Evolutionary conservation across 2,329 filamentous ascomycete species (phyloP), one percentile per base, ranked within the genome.

Genomic region (Colletotrichum kahawae): DNA sequence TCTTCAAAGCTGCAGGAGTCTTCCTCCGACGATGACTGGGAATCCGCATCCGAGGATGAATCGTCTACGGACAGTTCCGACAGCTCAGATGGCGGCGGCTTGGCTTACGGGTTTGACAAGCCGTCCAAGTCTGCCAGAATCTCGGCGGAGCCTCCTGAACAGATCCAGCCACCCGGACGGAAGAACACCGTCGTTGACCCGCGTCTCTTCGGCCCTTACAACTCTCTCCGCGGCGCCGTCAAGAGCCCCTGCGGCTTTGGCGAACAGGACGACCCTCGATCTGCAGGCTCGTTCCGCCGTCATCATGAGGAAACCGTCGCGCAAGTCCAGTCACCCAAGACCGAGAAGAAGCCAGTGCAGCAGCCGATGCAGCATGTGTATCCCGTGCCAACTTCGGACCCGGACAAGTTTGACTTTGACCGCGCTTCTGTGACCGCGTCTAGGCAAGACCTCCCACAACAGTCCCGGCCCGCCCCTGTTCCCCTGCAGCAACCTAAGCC

Each of bases 401-500:
- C 92, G 8, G 87, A 84, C 24, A 87, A 85, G 31, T 93, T 93
- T 78, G 92, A 95, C 77, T 90, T 88, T 64, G 85, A 83, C 31
- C 87, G 88, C 36, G 86, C 85, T 27, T 90, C 91, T 48, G 80
- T 87, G n/a, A 82, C 87, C 16, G 87, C 87, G 18, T 83, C 83
- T 63, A 83, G 82, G 48, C 82, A 84, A 70, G 84, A 86, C 57
- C 80, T 86, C 9, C 81, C 86, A 4, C 82, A 84, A 27, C 84
- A 82, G 21, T 81, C 83, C 18, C 88, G 90, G 56, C 90, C 92
- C 7, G 91, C 87, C 7, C 88, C 91, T 0, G 89, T 95, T 36
- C 92, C 93, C 13, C 88, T 98, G n/a, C 94, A 97, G 82, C 95
- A 98, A 79, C 96, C 96, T 4, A 93, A 95, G 78, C 96, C 96